These are phyloP conservation scores for Venturiaceae sp. DNA, from an alignment of 2,329 filamentous ascomycete genomes.

Conservation along the genomic window DNA sequence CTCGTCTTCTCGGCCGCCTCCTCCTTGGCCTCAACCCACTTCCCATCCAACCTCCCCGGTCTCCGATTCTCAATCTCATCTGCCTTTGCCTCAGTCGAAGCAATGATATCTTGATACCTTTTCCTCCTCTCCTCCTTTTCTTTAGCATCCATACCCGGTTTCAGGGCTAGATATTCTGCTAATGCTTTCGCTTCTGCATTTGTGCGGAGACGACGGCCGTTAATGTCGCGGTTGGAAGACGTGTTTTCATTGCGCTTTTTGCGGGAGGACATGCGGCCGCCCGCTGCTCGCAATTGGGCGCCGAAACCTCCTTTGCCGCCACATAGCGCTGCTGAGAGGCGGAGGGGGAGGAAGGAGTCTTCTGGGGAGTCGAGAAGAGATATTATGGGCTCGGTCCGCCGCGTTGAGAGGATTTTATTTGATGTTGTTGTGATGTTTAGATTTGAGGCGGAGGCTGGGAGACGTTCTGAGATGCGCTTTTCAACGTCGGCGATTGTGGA, in stretches of 20 bases:
- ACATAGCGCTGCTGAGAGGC: constrained; percentile 67
- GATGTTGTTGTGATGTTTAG: constrained; percentile 75
- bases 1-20: constrained; percentile 77
- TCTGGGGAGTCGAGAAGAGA: constrained; percentile 46
- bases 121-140: constrained; percentile 80
- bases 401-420: constrained; percentile 57
- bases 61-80: constrained; percentile 62
- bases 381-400: constrained; percentile 44
- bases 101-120: constrained; percentile 82
- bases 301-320: constrained; percentile 98
- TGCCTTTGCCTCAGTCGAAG: constrained; percentile 71
- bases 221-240: constrained; percentile 87
- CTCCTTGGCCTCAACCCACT: constrained; percentile 94
- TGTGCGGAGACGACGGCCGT: constrained; percentile 80
- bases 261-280: constrained; percentile 94
- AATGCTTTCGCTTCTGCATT: constrained; percentile 92
- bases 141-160: constrained; percentile 93
- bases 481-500: constrained; percentile 61
- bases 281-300: constrained; percentile 89
- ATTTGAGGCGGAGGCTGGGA: constrained; percentile 42
- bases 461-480: constrained; percentile 48
- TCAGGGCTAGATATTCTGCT: constrained; percentile 88
- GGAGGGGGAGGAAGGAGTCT: constrained; percentile 70
- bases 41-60: constrained; percentile 61
- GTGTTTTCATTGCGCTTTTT: constrained; percentile 80